These are phyloP conservation scores for Xylaria curta DNA, from an alignment of 495 filamentous ascomycete genomes.

Conservation along the genomic window DNA sequence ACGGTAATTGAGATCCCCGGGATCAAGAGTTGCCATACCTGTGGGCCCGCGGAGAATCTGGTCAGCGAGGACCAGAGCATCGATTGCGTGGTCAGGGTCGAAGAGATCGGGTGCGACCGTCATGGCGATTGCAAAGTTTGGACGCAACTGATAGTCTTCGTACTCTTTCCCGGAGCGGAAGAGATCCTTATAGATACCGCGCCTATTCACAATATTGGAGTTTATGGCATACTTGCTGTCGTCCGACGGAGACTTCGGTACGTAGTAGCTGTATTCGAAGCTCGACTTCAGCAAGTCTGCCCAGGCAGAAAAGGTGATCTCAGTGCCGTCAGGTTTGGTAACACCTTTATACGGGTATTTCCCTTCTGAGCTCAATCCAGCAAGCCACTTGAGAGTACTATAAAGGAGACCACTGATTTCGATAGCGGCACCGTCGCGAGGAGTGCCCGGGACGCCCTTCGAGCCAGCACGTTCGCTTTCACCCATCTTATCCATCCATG, in stretches of 20 bases:
- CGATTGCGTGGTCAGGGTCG: conserved; percentile 73
- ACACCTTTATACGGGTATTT: conserved; percentile 77
- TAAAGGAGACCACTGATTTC: conserved; percentile 94
- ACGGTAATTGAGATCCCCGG: conserved; percentile 87
- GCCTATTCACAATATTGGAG: conserved; percentile 75
- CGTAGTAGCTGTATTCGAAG: conserved; percentile 90
- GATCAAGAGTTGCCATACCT: conserved; percentile 96
- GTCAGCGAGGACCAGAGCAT: conserved; percentile 80
- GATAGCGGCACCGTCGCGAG: conserved; percentile 91
- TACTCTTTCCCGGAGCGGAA: conserved; percentile 92
- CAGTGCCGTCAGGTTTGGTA: conserved; percentile 60
- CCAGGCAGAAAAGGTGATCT: conserved; percentile 81
- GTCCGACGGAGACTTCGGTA: conserved; percentile 71
- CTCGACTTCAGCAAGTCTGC: conserved; percentile 78
- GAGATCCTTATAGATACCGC: conserved; percentile 97
- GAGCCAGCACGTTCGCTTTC: conserved; percentile 88
- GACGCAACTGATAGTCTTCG: conserved; percentile 94
- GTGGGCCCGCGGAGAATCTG: conserved; percentile 79
- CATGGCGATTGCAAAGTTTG: conserved; percentile 97
- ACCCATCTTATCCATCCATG: conserved; percentile 99
- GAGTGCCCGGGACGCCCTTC: conserved; percentile 95
- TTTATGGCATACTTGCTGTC: conserved; percentile 83
- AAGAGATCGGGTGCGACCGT: conserved; percentile 90
- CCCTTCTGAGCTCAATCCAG: conserved; percentile 66
- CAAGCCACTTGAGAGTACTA: conserved; percentile 84